Conservation (phyloP, 225 moss, liverwort and hornwort species). For the Physcomitrellopsis africana region DNA sequence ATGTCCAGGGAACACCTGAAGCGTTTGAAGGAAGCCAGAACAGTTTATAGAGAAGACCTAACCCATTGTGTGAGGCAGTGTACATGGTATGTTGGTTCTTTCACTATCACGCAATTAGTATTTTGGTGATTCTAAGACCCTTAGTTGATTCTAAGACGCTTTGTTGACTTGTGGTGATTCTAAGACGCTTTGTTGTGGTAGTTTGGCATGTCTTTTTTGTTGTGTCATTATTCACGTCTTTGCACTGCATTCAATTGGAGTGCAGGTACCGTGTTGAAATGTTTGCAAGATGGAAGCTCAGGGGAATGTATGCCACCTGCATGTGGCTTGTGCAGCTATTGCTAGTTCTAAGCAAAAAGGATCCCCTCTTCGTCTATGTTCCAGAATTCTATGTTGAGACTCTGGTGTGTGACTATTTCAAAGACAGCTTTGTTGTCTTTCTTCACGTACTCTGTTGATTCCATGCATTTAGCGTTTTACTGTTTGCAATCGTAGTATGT, state of each 20-base stretch:
- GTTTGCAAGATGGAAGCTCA: conserved; percentile 93
- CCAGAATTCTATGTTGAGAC: conserved; percentile 98
- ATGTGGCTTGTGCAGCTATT: conserved; percentile 98
- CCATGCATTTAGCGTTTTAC: accelerated
- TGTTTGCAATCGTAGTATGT: background rate
- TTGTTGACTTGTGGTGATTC: background rate
- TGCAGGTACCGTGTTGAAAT: conserved; percentile 94
- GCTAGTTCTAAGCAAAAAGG: conserved; percentile 81
- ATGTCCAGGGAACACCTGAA: conserved; percentile 71
- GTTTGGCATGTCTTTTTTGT: too few species aligned
- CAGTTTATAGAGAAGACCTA: conserved; percentile 77
- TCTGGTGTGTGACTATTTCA: conserved; percentile 48
- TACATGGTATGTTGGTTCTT: conserved; percentile 67
- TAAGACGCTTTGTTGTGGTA: background rate
- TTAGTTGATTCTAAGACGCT: accelerated
- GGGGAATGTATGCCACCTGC: conserved; percentile 99
- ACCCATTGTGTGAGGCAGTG: conserved; percentile 92
- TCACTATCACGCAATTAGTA: background rate
- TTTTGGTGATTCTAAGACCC: too few species aligned
- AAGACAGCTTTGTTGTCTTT: too few species aligned
- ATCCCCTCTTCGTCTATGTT: conserved; percentile 84
- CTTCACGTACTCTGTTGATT: background rate
- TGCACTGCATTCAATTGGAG: background rate
- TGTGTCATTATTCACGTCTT: background rate
- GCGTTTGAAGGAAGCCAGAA: conserved; percentile 88